Base-by-base conservation (phyloP, 2,329 filamentous ascomycete species). In the Diaporthe helianthi region DNA sequence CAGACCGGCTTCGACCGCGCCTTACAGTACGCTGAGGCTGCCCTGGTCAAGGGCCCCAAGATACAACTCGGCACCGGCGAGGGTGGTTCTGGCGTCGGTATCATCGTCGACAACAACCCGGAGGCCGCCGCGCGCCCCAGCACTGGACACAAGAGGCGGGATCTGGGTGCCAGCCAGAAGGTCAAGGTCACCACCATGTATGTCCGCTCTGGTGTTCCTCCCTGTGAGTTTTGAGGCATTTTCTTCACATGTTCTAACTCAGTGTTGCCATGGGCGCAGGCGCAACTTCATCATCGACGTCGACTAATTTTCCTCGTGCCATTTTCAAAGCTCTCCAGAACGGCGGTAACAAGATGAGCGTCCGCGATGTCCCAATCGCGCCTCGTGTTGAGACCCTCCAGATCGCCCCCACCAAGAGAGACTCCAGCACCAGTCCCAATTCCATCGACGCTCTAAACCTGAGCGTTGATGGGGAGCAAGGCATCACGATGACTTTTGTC, bases 181-280 rank as follows among this genome's bases (percentile, higher is more conserved):
- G 78, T 80, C 67, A 83, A 81, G 75, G 80, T 83, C 68, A 83
- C 82, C 55, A 83, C 81, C 71, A 83, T 83, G 82, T 83, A 82
- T 69, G 78, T 83, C 68, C 79, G 80, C 74, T 80, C 81, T 51
- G 82, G 81, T 67, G 76, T 83, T 66, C 81, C 81, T 38, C 76
- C 76, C 49, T 77, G 82, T 83, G 75, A 82, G 81, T 79, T 64
- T 26, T n/a, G n/a, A 51, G 19, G n/a, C 61, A 13, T 36, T 55
- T 68, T 66, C 31, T 68, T 47, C 33, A 26, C 15, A 22, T 22
- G 29, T 29, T 60, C 47, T 63, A 44, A 61, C 58, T 31, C 2
- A 22, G 15, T 53, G 3, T 36, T 10, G 38, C 41, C 67, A 13
- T 15, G 58, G 58, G 58, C n/a, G n/a, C 44, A 63, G 58, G 58